Evolutionary conservation across 2,329 filamentous ascomycete species (phyloP), one percentile per base, ranked within the genome.

Genomic region (Sporothrix mexicana): DNA sequence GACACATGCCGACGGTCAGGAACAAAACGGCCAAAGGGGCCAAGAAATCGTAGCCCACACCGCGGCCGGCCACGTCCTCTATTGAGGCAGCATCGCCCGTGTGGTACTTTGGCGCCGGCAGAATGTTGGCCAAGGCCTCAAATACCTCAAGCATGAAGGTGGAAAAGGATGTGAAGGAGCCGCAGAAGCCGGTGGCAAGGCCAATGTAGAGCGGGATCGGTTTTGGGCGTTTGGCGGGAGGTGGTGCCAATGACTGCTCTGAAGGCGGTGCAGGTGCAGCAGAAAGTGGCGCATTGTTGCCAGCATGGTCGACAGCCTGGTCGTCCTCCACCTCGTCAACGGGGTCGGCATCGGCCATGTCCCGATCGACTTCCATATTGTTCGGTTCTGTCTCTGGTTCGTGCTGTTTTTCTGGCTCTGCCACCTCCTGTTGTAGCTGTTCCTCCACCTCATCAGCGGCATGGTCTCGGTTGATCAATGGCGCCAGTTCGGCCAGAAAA

Each of bases 1-100:
- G 81, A 10, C 90, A 94, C 20, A 97, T 84, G 0, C 88, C 86
- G 13, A 95, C 80, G 0, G 93, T 97, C 8, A 88, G 84, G 68
- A 97, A 83, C n/a, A 93, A 83, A 53, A 97, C 89, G 17, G 91
- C 93, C 1, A 95, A 78, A 49, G 96, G 82, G 0, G 95, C 93
- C 86, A 95, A 90, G 82, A 98, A 91, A 3, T 92, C 94, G 81
- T 95, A 92, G 0, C 94, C 95, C 9, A 88, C 90, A 77, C 91
- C 90, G 2, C 94, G 87, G 1, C 80, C 20, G 13, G 47, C 64
- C 0, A 77, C 78, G 23, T 82, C 81, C 30, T 36, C 30, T 36
- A 7, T 36, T 1, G 80, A 78, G 0, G 88, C 82, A 75, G 92
- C 87, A 79, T 68, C 66, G 3, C 47, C 47, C 7, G 66, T 25